Evolutionary conservation across 306 rosid species (phyloP).

Genomic region (Cicer cuneatum): DNA sequence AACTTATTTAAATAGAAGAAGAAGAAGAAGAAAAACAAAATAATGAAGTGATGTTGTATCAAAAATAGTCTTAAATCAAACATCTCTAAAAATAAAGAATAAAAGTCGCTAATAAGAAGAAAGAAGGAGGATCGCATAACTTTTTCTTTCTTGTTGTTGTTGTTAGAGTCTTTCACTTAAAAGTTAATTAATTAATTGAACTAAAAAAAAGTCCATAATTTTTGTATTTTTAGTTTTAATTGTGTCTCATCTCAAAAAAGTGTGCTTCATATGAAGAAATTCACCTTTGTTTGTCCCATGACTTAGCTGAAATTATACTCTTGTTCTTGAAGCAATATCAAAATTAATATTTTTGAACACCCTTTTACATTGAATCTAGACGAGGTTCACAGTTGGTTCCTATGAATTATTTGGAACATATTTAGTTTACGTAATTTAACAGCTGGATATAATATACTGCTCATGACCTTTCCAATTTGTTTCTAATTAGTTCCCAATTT

Average conservation of each 20-base stretch:
- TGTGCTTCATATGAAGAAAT: neutral
- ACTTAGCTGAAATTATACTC: neutral
- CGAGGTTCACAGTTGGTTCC: conserved; percentile 27
- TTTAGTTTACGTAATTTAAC: neutral
- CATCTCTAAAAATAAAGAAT: too few relatives aligned
- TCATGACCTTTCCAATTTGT: neutral
- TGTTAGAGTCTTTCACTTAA: too few relatives aligned
- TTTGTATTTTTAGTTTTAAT: too few relatives aligned
- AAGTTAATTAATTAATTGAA: too few relatives aligned
- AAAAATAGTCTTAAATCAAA: too few relatives aligned
- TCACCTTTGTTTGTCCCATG: neutral
- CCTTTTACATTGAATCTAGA: conserved; percentile 5
- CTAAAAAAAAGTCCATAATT: too few relatives aligned
- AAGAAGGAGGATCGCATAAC: too few relatives aligned
- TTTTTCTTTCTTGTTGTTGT: too few relatives aligned
- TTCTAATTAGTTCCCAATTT: neutral
- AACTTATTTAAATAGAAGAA: too few relatives aligned
- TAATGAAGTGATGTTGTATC: fast-evolving
- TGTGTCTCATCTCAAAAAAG: too few relatives aligned
- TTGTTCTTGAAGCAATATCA: neutral
- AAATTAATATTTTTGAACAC: neutral
- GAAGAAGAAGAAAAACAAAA: too few relatives aligned
- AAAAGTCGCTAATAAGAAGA: too few relatives aligned
- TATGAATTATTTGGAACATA: neutral
- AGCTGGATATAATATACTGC: conserved; percentile 29